Percentiles rank a stretch among this genome's conserved stretches.
phyloP scores from a whole-genome alignment of 345 rosid genomes.

The Microthlaspi erraticum region DNA sequence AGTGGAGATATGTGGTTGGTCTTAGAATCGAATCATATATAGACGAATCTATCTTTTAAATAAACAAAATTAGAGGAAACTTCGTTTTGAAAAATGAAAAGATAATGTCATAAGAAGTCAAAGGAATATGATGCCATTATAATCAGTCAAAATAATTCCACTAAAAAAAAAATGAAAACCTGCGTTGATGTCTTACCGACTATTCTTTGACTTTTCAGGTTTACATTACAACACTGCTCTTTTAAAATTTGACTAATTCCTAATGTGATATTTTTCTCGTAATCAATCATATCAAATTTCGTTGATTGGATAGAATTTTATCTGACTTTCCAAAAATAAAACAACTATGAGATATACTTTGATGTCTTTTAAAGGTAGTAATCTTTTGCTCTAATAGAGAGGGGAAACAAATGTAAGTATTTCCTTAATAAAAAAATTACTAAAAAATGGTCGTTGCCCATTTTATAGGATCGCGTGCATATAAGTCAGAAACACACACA shows the following conservation, averaged over 20 bases:
- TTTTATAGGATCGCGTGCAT: conserved; percentile 31
- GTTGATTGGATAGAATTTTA: not conserved
- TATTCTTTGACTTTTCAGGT: conserved; percentile 29
- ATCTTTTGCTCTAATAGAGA: not conserved
- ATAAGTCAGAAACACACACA: conserved; percentile 12
- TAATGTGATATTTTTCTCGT: no score
- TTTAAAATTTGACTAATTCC: not conserved
- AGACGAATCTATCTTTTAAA: not conserved
- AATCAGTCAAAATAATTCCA: conserved; percentile 14
- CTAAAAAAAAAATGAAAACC: not conserved
- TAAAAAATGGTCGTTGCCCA: conserved; percentile 2
- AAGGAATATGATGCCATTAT: conserved; percentile 17
- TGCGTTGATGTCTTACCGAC: not conserved
- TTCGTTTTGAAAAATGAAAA: not conserved
- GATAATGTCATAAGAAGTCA: conserved; percentile 15
- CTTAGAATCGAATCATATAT: not conserved
- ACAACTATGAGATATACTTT: conserved; percentile 7
- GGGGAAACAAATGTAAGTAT: not conserved
- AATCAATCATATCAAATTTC: not conserved
- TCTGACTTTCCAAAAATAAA: conserved; percentile 25
- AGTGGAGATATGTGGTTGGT: not conserved
- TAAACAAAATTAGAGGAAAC: not conserved
- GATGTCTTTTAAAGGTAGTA: not conserved
- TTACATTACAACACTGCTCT: not conserved
- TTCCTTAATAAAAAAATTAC: not conserved